A percentile compares a stretch with the other conserved stretches of the same genome.
Evolutionary conservation across 2,329 filamentous ascomycete species (phyloP).

Genomic region (Emericellopsis cladophorae): DNA sequence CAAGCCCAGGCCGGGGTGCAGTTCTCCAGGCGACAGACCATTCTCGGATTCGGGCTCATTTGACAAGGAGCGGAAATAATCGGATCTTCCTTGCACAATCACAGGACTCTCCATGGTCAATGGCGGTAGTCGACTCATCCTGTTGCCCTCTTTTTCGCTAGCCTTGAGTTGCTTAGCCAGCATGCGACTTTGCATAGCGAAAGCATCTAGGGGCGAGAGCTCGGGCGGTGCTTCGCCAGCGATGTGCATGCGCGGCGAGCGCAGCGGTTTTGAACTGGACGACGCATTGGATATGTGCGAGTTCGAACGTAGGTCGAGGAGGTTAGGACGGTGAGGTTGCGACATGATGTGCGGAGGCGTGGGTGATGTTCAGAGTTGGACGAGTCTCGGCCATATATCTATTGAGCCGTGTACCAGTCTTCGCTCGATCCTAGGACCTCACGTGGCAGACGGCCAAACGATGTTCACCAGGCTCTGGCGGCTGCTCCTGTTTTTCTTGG

Average conservation of each 20-base stretch:
- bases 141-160: conserved; percentile 56
- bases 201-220: conserved; percentile 87
- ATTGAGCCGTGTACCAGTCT: no score
- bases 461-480: no score
- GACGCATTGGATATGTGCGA: conserved; percentile 37
- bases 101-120: conserved; percentile 74
- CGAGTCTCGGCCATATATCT: neutral
- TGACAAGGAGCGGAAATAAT: conserved; percentile 68
- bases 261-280: conserved; percentile 38
- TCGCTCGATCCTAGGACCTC: no score
- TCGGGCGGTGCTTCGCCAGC: conserved; percentile 78
- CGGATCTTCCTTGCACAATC: conserved; percentile 59
- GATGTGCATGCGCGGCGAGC: conserved; percentile 64
- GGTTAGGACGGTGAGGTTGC: conserved; percentile 24
- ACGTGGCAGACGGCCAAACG: no score
- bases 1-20: conserved; percentile 24
- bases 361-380: neutral
- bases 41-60: conserved; percentile 42
- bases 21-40: conserved; percentile 13
- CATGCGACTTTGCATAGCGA: conserved; percentile 80
- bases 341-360: conserved; percentile 2
- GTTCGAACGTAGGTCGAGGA: conserved; percentile 46
- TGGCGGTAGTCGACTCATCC: conserved; percentile 77
- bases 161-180: conserved; percentile 81
- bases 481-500: no score